Evolutionary conservation across 2,329 filamentous ascomycete genomes (phyloP).

Genomic region (Alternaria sp.): DNA sequence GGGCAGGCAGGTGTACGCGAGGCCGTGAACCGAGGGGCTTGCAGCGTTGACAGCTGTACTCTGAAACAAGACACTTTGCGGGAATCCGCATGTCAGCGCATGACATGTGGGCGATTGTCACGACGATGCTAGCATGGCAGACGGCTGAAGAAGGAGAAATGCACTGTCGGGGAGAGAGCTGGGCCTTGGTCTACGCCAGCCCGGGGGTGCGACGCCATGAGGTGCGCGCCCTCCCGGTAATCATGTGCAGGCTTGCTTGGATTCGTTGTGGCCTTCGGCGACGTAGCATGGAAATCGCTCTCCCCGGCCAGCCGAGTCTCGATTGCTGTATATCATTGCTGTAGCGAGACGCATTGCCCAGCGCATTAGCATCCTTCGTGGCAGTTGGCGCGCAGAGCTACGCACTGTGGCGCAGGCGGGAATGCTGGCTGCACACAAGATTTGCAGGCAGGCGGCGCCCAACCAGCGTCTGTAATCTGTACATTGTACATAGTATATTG

Average conservation of each 20-base stretch:
- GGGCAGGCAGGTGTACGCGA: constrained; percentile 28
- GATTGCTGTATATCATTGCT: constrained; percentile 19
- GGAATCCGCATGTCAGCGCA: constrained; percentile 1
- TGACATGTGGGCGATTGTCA: neutral
- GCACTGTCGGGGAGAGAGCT: constrained; percentile 1
- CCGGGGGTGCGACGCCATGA: constrained; percentile 15
- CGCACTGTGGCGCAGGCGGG: constrained; percentile 8
- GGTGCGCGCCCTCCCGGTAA: constrained; percentile 27
- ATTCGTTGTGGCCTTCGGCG: constrained; percentile 26
- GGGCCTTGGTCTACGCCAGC: constrained; percentile 21
- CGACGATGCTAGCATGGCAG: constrained; percentile 1
- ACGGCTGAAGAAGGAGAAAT: neutral
- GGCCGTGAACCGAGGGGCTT: constrained; percentile 15
- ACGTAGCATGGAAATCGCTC: constrained; percentile 20
- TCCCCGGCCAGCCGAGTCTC: constrained; percentile 17
- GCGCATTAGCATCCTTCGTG: constrained; percentile 7
- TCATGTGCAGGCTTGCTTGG: constrained; percentile 24
- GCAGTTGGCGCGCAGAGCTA: constrained; percentile 7
- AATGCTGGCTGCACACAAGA: neutral
- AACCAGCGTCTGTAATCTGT: constrained; percentile 1
- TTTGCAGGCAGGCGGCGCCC: neutral
- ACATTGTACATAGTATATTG: neutral
- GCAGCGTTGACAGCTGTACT: constrained; percentile 14
- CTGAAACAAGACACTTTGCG: constrained; percentile 9
- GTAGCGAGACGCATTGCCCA: constrained; percentile 10